phyloP scores from a whole-genome alignment of 2,329 filamentous ascomycete species.

The Didymella lethalis region DNA sequence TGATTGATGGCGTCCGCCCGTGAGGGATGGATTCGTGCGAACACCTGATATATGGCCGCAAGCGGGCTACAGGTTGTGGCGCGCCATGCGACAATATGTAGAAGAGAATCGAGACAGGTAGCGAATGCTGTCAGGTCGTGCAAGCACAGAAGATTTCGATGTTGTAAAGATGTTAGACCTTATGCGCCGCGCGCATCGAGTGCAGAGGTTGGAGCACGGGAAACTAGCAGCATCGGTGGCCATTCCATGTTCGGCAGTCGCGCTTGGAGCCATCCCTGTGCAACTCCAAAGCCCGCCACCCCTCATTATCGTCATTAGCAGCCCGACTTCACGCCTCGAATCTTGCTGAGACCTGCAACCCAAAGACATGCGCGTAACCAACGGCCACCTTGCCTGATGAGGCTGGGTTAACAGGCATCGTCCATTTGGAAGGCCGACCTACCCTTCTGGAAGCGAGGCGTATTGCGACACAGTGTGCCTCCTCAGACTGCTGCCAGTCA shows the following conservation, averaged over 20 bases:
- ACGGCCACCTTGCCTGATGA: constrained; percentile 5
- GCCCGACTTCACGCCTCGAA: constrained; percentile 18
- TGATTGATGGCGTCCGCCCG: constrained; percentile 30
- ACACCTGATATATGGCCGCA: constrained; percentile 39
- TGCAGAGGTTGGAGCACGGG: constrained; percentile 40
- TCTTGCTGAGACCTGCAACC: constrained; percentile 6
- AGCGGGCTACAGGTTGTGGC: constrained; percentile 32
- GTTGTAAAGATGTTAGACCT: constrained; percentile 40
- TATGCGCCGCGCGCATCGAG: constrained; percentile 26
- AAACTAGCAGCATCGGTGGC: constrained; percentile 25
- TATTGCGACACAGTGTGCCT: constrained; percentile 2
- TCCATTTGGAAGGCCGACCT: constrained; percentile 18
- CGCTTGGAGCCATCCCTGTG: constrained; percentile 28
- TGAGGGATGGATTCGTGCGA: constrained; percentile 34
- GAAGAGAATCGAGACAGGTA: constrained; percentile 21
- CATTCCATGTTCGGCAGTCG: constrained; percentile 32
- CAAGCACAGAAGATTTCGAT: constrained; percentile 42
- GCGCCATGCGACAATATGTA: constrained; percentile 34
- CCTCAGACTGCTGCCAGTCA: not conserved
- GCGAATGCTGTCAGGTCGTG: constrained; percentile 23
- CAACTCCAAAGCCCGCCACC: constrained; percentile 15
- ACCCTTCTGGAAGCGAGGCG: constrained; percentile 21
- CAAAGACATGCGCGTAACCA: constrained; percentile 3
- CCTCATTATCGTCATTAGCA: constrained; percentile 12
- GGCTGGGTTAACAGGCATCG: constrained; percentile 17